Evolutionary conservation across 345 rosid genomes (phyloP).

Genomic region (Eucalyptus caleyi): DNA sequence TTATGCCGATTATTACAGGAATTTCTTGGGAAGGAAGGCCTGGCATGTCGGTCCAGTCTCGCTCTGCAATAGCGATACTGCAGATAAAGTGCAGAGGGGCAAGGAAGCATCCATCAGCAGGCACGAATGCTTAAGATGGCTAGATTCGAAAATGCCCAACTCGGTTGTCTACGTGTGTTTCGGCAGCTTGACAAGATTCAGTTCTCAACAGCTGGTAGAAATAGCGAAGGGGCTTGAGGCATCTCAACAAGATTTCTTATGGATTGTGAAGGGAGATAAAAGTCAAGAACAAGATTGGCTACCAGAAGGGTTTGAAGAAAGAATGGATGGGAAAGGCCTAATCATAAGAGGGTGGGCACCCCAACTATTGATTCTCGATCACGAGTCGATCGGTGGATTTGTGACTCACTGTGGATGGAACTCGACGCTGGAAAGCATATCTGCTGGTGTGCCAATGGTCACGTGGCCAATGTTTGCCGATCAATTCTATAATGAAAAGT

Average conservation of each 20-base stretch:
- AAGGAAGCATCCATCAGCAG: conserved; percentile 6
- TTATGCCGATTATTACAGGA: conserved; percentile 22
- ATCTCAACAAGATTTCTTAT: background rate
- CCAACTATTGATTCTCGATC: conserved; percentile 9
- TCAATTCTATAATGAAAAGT: background rate
- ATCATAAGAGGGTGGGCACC: conserved; percentile 12
- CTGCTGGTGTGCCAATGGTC: conserved; percentile 10
- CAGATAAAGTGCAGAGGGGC: conserved; percentile 18
- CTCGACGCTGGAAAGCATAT: conserved; percentile 1
- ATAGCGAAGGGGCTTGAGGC: conserved; percentile 3
- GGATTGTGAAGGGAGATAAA: background rate
- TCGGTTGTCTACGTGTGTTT: conserved; percentile 39
- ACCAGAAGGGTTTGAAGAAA: conserved; percentile 7
- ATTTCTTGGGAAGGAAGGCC: conserved; percentile 12
- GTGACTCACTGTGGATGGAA: conserved; percentile 23
- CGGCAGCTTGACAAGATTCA: conserved; percentile 21
- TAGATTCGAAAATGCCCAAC: conserved; percentile 20
- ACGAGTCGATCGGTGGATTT: conserved; percentile 4
- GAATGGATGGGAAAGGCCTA: background rate
- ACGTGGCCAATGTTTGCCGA: conserved; percentile 4
- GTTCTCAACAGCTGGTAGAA: conserved; percentile 13
- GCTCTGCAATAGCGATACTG: conserved; percentile 1
- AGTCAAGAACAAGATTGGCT: background rate
- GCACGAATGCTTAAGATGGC: conserved; percentile 14
- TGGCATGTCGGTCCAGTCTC: conserved; percentile 46